A percentile compares a stretch with the other conserved stretches of the same genome.
Evolutionary conservation across 2,329 filamentous ascomycete species (phyloP).

Genomic region (Aureobasidium sp.): DNA sequence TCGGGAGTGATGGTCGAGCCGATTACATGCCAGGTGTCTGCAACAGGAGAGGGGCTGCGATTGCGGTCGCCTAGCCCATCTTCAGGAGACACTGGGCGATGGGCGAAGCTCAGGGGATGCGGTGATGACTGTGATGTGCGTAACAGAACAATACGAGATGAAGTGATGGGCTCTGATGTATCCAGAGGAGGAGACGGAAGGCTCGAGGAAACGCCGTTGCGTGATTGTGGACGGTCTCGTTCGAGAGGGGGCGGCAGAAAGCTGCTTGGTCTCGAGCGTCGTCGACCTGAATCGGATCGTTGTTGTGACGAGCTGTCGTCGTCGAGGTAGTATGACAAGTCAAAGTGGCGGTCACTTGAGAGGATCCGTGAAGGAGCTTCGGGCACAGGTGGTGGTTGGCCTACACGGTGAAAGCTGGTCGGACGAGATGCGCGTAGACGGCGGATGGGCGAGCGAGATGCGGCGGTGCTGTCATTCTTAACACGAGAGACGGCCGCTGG

Average conservation of each 20-base stretch:
- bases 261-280: background rate
- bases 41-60: constrained; percentile 58
- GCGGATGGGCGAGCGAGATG: constrained; percentile 52
- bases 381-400: background rate
- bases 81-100: constrained; percentile 1
- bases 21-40: constrained; percentile 70
- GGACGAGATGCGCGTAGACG: constrained; percentile 28
- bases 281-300: background rate
- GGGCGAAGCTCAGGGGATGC: constrained; percentile 4
- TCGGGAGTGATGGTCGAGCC: constrained; percentile 75
- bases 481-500: constrained; percentile 41
- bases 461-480: constrained; percentile 48
- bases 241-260: constrained; percentile 11
- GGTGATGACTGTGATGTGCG: background rate
- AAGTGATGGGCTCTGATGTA: background rate
- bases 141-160: background rate
- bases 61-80: constrained; percentile 73
- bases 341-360: background rate
- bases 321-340: constrained; percentile 1
- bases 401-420: background rate
- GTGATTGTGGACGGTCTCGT: constrained; percentile 11
- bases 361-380: background rate
- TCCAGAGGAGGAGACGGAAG: constrained; percentile 13
- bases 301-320: background rate
- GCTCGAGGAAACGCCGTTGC: background rate